Percentiles rank a stretch among this genome's conserved stretches.
Evolutionary conservation across 148 eudicot species (phyloP).

Genomic region (Silene latifolia): DNA sequence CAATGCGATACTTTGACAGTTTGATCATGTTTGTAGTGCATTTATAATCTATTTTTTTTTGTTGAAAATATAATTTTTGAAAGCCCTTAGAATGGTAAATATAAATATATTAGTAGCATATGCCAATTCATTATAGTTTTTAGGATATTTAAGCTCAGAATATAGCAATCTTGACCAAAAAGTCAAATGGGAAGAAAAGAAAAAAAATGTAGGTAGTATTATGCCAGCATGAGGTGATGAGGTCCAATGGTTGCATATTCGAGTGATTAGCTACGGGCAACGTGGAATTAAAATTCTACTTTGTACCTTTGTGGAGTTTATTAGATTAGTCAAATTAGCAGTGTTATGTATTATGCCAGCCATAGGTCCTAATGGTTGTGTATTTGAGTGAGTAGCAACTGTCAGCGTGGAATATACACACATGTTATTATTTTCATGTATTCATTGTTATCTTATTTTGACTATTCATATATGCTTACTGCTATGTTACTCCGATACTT

Average conservation of each 20-base stretch:
- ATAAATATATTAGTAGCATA: too few relatives aligned
- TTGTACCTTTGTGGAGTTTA: background rate
- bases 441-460: background rate
- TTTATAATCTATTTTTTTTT: too few relatives aligned
- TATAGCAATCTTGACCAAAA: too few relatives aligned
- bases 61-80: too few relatives aligned
- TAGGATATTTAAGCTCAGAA: too few relatives aligned
- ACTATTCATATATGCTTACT: background rate
- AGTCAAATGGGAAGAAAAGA: too few relatives aligned
- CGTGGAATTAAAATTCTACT: background rate
- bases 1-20: too few relatives aligned
- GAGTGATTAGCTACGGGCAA: background rate
- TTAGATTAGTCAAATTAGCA: background rate
- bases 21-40: too few relatives aligned
- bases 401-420: background rate
- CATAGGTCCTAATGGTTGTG: background rate
- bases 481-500: too few relatives aligned
- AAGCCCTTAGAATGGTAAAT: too few relatives aligned
- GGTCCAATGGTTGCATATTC: background rate
- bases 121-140: too few relatives aligned
- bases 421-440: background rate
- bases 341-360: background rate
- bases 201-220: too few relatives aligned
- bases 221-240: background rate
- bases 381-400: constrained; percentile 1